phyloP scores from a whole-genome alignment of 805 yeast species.

The Starmerella bombi region DNA sequence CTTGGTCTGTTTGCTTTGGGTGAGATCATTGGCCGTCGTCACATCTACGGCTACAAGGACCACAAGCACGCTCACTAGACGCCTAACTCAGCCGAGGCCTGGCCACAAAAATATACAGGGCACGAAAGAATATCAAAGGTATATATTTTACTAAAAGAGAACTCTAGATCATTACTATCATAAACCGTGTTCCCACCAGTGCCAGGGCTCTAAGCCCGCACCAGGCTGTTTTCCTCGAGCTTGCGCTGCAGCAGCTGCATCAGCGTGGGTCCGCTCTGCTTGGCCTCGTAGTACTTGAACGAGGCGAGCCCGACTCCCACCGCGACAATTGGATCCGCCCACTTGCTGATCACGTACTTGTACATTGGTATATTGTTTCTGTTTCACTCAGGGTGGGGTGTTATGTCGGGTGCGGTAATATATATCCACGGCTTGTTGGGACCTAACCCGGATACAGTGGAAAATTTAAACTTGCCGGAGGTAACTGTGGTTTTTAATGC shows the following conservation, averaged over 20 bases:
- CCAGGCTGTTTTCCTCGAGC: too few species aligned
- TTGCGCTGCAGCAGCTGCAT: too few species aligned
- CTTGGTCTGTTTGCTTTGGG: conserved; percentile 88
- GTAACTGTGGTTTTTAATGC: too few species aligned
- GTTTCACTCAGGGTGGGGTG: not conserved
- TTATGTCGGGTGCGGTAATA: too few species aligned
- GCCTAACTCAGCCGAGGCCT: too few species aligned
- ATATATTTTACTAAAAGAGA: not conserved
- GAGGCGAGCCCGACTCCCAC: conserved; percentile 18
- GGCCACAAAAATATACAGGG: not conserved
- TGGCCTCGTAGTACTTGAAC: conserved; percentile 20
- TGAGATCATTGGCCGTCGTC: conserved; percentile 93
- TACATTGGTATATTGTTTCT: conserved; percentile 11
- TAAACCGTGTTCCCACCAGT: too few species aligned
- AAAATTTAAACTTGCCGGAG: not conserved
- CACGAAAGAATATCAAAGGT: not conserved
- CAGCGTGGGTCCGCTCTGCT: conserved; percentile 22
- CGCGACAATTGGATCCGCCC: conserved; percentile 21
- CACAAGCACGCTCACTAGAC: conserved; percentile 10
- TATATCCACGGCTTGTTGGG: too few species aligned
- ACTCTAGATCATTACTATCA: too few species aligned
- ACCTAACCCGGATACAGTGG: too few species aligned
- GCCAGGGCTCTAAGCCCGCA: not conserved
- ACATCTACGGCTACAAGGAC: conserved; percentile 62
- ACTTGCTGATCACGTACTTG: conserved; percentile 19